These are phyloP conservation scores for Leucocoprinus leucothites DNA, from an alignment of 768 basidiomycete genomes.

Conservation along the genomic window DNA sequence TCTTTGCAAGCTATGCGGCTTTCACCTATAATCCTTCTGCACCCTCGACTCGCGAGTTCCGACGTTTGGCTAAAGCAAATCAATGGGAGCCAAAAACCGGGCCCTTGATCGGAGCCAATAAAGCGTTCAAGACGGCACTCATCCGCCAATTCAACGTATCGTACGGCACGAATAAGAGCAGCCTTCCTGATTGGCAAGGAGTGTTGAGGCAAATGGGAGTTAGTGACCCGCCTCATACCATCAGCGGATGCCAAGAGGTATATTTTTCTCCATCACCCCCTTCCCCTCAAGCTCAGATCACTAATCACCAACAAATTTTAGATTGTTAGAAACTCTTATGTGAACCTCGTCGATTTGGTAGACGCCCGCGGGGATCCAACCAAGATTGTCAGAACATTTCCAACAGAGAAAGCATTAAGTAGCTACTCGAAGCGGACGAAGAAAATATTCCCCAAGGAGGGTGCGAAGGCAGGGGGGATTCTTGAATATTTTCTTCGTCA, in stretches of 20 bases:
- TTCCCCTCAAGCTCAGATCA: too few relatives aligned
- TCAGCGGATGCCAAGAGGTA: conserved; percentile 1
- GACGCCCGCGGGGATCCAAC: conserved; percentile 2
- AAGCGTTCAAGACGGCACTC: conserved; percentile 5
- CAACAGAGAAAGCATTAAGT: conserved; percentile 6
- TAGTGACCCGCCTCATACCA: not conserved
- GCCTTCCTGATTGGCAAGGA: conserved; percentile 13
- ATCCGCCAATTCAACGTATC: conserved; percentile 13
- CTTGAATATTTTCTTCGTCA: conserved; percentile 11
- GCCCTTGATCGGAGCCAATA: not conserved
- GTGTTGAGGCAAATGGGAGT: conserved; percentile 8
- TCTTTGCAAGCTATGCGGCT: too few relatives aligned
- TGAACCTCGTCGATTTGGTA: conserved; percentile 14
- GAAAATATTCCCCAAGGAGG: conserved; percentile 3
- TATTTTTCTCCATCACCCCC: too few relatives aligned
- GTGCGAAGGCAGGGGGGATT: conserved; percentile 3
- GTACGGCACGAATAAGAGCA: conserved; percentile 13
- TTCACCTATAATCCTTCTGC: too few relatives aligned
- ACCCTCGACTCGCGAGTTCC: conserved; percentile 6
- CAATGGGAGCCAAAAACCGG: not conserved
- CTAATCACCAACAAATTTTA: too few relatives aligned
- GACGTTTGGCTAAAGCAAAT: not conserved
- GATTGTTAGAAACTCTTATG: conserved; percentile 1
- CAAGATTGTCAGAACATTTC: not conserved
- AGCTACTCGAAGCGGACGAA: conserved; percentile 6